Conservation (phyloP, 495 filamentous ascomycete genomes). For the Neurospora sp. region DNA sequence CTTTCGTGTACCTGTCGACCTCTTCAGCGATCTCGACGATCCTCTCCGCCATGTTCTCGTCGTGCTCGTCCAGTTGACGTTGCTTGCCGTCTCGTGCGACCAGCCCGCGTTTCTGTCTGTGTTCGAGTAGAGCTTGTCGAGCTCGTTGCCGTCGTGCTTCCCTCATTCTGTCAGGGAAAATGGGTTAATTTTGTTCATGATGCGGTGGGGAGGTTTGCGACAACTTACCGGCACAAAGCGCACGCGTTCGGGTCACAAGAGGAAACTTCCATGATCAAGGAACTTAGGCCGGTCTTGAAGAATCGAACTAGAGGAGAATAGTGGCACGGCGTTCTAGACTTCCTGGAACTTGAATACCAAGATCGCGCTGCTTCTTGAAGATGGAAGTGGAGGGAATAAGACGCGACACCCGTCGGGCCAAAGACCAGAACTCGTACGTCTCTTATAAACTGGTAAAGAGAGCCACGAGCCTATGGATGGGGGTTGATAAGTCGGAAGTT, state of each 20-base stretch:
- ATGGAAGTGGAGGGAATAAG: background rate
- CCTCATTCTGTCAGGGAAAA: background rate
- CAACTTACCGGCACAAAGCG: background rate
- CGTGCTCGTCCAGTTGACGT: too few species aligned
- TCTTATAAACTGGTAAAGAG: background rate
- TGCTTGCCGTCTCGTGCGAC: too few species aligned
- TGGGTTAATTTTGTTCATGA: background rate
- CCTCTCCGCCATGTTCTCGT: too few species aligned
- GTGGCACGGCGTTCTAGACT: background rate
- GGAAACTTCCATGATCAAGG: background rate
- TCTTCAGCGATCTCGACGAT: too few species aligned
- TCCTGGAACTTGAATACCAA: too few species aligned
- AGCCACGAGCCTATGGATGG: background rate
- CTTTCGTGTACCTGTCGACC: too few species aligned
- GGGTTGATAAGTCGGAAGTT: background rate
- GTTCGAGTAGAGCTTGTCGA: too few species aligned
- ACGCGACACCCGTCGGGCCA: background rate
- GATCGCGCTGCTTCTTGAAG: background rate
- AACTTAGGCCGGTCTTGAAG: background rate
- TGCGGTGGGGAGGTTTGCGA: background rate
- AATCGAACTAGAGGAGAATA: background rate
- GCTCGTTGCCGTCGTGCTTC: too few species aligned
- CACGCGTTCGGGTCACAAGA: background rate
- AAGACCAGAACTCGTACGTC: background rate
- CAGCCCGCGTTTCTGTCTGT: too few species aligned